Conservation (phyloP, 2,329 filamentous ascomycete genomes). For the Tothia fuscella region DNA sequence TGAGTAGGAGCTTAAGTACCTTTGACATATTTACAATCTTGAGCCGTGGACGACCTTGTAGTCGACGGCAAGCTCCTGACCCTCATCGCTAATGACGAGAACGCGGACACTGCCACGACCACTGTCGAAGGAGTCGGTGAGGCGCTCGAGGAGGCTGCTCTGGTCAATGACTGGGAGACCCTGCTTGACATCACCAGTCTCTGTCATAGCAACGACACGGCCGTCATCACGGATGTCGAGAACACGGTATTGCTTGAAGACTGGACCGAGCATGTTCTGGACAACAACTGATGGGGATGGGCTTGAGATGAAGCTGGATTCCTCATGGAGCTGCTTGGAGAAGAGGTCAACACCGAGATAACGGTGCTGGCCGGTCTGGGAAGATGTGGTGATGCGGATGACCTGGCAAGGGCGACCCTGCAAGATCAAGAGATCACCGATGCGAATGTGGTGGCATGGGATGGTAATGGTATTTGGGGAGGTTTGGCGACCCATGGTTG, state of each 20-base stretch:
- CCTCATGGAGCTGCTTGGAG: constrained; percentile 98
- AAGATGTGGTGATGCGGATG: constrained; percentile 97
- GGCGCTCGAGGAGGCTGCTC: constrained; percentile 73
- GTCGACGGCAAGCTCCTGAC: constrained; percentile 91
- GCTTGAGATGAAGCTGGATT: constrained; percentile 96
- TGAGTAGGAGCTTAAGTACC: background rate
- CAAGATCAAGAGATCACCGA: constrained; percentile 96
- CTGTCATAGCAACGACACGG: constrained; percentile 88
- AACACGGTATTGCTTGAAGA: constrained; percentile 99
- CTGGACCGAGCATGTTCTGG: constrained; percentile 97
- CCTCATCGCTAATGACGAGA: constrained; percentile 87
- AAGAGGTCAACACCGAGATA: constrained; percentile 99
- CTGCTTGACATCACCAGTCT: constrained; percentile 98
- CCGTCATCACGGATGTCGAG: constrained; percentile 85
- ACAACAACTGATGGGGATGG: constrained; percentile 92
- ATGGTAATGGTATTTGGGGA: constrained; percentile 89
- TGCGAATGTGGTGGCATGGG: constrained; percentile 98
- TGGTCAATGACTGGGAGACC: constrained; percentile 87
- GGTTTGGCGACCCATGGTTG: constrained; percentile 23
- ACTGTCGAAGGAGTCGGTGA: constrained; percentile 73
- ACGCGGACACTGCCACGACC: constrained; percentile 90
- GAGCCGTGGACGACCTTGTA: constrained; percentile 93
- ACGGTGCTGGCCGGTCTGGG: constrained; percentile 97
- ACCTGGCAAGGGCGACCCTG: constrained; percentile 99
- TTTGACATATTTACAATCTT: constrained; percentile 38